Evolutionary conservation across 345 rosid species (phyloP).

Genomic region (Angophora floribunda): DNA sequence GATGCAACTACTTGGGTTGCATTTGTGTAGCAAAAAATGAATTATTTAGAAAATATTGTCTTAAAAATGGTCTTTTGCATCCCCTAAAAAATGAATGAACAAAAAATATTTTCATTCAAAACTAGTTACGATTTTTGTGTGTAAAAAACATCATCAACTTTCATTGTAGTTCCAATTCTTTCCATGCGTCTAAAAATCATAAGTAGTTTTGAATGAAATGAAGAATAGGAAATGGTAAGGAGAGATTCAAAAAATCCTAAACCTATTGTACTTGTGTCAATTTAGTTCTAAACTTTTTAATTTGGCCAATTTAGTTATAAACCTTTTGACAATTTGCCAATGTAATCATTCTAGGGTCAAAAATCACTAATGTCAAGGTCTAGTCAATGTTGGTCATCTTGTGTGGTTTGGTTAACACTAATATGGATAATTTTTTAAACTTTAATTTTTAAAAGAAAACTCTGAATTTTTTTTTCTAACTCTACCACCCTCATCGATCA

Average conservation of each 20-base stretch:
- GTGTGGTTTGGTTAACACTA: too few species aligned
- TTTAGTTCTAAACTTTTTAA: too few species aligned
- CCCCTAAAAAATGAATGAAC: too few species aligned
- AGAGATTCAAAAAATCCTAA: neutral
- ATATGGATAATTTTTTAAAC: neutral
- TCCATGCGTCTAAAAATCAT: neutral
- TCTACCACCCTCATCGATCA: too few species aligned
- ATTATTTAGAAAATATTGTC: neutral
- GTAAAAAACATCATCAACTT: neutral
- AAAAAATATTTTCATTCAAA: neutral
- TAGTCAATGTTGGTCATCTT: neutral
- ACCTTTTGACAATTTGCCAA: neutral
- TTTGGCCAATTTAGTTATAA: too few species aligned
- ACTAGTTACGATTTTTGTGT: neutral
- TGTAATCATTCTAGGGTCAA: too few species aligned
- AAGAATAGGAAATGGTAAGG: neutral
- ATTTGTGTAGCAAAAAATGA: neutral
- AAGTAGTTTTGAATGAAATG: neutral
- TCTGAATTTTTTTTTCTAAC: neutral
- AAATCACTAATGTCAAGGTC: too few species aligned
- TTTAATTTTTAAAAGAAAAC: rapidly evolving
- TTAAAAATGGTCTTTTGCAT: too few species aligned
- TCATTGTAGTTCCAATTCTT: neutral
- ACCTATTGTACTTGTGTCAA: too few species aligned
- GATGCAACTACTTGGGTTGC: neutral